A percentile compares a stretch with the other conserved stretches of the same genome.
Conservation (phyloP, 495 filamentous ascomycete genomes). For the Hypoxylon fragiforme region DNA sequence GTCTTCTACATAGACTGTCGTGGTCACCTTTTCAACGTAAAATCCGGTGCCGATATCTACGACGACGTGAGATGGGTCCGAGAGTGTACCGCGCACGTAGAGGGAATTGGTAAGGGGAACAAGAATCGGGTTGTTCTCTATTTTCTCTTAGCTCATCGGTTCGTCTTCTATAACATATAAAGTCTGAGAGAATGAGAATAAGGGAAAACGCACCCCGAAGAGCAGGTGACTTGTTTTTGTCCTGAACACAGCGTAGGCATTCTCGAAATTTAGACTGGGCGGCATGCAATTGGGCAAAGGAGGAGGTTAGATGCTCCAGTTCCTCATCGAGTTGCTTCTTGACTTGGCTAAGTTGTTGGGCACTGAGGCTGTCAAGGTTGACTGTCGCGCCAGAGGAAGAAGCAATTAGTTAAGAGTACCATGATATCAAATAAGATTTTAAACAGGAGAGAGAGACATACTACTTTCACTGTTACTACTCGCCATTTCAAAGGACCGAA, state of each 20-base stretch:
- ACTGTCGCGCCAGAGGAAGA: conserved; percentile 29
- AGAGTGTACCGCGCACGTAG: conserved; percentile 83
- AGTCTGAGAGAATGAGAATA: neutral
- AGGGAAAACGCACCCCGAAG: conserved; percentile 38
- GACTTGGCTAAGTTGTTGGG: conserved; percentile 61
- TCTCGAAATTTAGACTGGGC: conserved; percentile 92
- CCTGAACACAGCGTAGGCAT: conserved; percentile 74
- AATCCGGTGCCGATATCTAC: conserved; percentile 97
- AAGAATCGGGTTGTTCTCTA: conserved; percentile 67
- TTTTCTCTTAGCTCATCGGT: conserved; percentile 2
- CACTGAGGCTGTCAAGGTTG: conserved; percentile 53
- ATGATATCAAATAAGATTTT: too few species aligned
- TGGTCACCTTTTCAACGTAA: conserved; percentile 84
- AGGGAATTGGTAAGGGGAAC: conserved; percentile 91
- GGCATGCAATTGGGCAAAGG: conserved; percentile 82
- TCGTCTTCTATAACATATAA: too few species aligned
- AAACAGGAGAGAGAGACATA: too few species aligned
- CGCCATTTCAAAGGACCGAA: too few species aligned
- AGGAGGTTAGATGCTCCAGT: conserved; percentile 86
- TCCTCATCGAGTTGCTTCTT: conserved; percentile 96
- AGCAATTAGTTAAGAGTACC: neutral
- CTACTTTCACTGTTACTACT: conserved; percentile 19
- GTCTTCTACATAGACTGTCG: neutral
- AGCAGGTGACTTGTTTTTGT: conserved; percentile 51
- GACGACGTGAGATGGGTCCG: conserved; percentile 77